phyloP scores from a whole-genome alignment of 805 yeast genomes.

The Kuraishia molischiana region DNA sequence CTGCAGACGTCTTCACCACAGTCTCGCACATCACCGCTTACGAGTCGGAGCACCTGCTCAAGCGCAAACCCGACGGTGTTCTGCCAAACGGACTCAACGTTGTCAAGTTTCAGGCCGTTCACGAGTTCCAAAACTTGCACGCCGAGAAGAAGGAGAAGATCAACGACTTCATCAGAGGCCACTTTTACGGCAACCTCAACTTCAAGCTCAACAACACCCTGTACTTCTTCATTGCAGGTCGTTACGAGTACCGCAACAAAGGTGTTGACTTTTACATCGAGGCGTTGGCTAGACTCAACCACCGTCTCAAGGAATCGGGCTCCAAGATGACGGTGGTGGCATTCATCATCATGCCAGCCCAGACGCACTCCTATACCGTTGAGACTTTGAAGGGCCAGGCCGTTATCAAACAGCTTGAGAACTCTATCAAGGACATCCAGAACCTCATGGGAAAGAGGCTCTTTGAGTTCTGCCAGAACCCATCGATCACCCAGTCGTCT shows the following conservation, averaged over 20 bases:
- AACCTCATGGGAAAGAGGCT: slow-evolving; percentile 76
- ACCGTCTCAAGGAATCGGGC: slow-evolving; percentile 68
- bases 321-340: slow-evolving; percentile 93
- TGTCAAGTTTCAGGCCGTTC: slow-evolving; percentile 93
- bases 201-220: slow-evolving; percentile 90
- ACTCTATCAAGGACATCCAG: slow-evolving; percentile 82
- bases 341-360: slow-evolving; percentile 96
- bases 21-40: slow-evolving; percentile 97
- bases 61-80: slow-evolving; percentile 96
- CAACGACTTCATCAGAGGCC: slow-evolving; percentile 92
- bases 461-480: slow-evolving; percentile 70
- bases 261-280: slow-evolving; percentile 96
- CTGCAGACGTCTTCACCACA: slow-evolving; percentile 94
- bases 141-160: slow-evolving; percentile 86
- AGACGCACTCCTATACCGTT: slow-evolving; percentile 87
- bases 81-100: slow-evolving; percentile 95
- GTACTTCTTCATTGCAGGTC: slow-evolving; percentile 93
- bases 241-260: slow-evolving; percentile 93
- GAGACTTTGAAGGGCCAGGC: slow-evolving; percentile 96
- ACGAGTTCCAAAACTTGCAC: slow-evolving; percentile 95
- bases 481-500: slow-evolving; percentile 33
- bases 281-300: slow-evolving; percentile 84
- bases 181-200: slow-evolving; percentile 93
- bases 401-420: slow-evolving; percentile 83
- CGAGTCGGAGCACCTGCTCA: slow-evolving; percentile 86